Base-by-base conservation (phyloP, 2,329 filamentous ascomycete species). In the Madurella fahalii region DNA sequence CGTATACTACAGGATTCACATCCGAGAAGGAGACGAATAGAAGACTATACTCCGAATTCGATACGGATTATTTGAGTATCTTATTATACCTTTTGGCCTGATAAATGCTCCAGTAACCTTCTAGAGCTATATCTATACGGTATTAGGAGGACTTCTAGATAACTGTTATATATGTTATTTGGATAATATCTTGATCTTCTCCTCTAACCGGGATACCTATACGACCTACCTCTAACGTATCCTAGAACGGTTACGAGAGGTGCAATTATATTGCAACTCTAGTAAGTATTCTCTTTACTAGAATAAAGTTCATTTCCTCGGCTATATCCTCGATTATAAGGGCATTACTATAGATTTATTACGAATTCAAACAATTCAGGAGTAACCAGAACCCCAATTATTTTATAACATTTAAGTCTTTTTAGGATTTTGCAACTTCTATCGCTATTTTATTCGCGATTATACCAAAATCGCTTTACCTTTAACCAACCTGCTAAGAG, bases 371-470 rank as follows among this genome's bases (percentile, higher is more conserved):
- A 51, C 41, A 3, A 31, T 51, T 5, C 2, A 43, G 9, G 31
- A 51, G 4, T 51, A n/a, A 40, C 41, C n/a, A 1, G 31, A 39
- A n/a, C 48, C 13, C 2, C 2, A 40, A 40, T 44, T 40, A 9
- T 50, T 25, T 17, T 39, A 18, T 17, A 17, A 44, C 2, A 25
- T 51, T 4, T 12, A 51, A 40, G 41, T 44, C 2, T 45, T 45
- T 9, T 7, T 51, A 11, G 18, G 48, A 1, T 51, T 51, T 32
- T 44, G 17, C 11, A 51, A 51, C 13, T 44, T 51, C 15, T 51
- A 44, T 9, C 25, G 18, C 1, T 4, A 13, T 9, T 51, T 51
- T 18, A 45, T 51, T 15, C 1, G 16, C 0, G 5, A 12, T 4
- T 45, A 39, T 15, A 20, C 16, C 4, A 3, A 39, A 9, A 17